phyloP scores from a whole-genome alignment of 2,329 filamentous ascomycete genomes.

The Fusarium sp. region DNA sequence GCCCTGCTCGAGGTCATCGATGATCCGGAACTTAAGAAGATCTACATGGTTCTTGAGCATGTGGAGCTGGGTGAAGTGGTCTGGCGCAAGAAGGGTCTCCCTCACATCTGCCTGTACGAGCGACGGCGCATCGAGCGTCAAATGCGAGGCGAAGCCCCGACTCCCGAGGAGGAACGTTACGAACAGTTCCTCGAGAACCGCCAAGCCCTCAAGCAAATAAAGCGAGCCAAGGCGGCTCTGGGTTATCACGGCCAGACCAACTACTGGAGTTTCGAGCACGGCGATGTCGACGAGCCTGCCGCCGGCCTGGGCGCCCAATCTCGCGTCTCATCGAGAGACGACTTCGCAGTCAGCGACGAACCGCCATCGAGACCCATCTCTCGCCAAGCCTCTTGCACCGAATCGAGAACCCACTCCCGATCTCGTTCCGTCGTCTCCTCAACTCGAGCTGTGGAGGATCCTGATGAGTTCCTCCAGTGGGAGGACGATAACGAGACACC shows the following conservation, averaged over 20 bases:
- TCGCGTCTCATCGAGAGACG: slow-evolving; percentile 57
- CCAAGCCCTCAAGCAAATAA: slow-evolving; percentile 67
- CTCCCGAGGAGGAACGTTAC: slow-evolving; percentile 71
- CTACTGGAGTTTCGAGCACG: slow-evolving; percentile 88
- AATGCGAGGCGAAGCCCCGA: slow-evolving; percentile 69
- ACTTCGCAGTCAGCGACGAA: slow-evolving; percentile 53
- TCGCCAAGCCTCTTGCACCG: slow-evolving; percentile 53
- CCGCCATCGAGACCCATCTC: slow-evolving; percentile 54
- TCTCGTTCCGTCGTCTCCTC: slow-evolving; percentile 60
- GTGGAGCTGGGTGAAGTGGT: slow-evolving; percentile 94
- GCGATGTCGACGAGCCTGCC: slow-evolving; percentile 66
- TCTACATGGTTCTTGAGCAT: slow-evolving; percentile 97
- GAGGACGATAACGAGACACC: slow-evolving; percentile 69
- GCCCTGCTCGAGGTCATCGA: slow-evolving; percentile 97
- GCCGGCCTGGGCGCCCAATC: slow-evolving; percentile 55
- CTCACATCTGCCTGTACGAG: slow-evolving; percentile 86
- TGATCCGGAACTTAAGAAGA: slow-evolving; percentile 95
- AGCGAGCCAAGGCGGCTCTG: slow-evolving; percentile 66
- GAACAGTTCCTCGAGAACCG: slow-evolving; percentile 70
- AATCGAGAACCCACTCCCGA: slow-evolving; percentile 62
- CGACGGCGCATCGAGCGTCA: slow-evolving; percentile 83
- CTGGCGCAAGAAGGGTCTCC: slow-evolving; percentile 90
- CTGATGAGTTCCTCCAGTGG: slow-evolving; percentile 51
- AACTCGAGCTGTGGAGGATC: slow-evolving; percentile 47
- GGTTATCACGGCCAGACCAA: slow-evolving; percentile 67